Evolutionary conservation across 345 rosid species (phyloP), one percentile per base, ranked within the genome.

Genomic region (Psidium friedrichsthalianum): DNA sequence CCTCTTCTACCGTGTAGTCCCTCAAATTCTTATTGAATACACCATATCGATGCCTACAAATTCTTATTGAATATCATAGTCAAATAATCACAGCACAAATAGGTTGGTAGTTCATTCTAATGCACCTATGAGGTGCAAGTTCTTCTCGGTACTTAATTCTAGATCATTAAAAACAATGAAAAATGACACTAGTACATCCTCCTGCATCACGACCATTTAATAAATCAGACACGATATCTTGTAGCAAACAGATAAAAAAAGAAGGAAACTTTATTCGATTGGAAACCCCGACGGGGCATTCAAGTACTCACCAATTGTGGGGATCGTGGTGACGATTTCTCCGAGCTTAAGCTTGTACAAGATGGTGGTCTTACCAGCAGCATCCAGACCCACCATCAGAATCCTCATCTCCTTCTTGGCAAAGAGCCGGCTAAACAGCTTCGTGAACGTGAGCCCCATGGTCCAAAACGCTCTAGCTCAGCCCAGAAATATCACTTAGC

Each of bases 371-470:
- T 94, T 94, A 91, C 98, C 97, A 74, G 97, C 95, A 55, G 97
- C 97, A 84, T 95, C 98, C 7, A 95, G 95, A 91, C 98, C 98
- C 78, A 95, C 96, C 98, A 95, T 95, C 89, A 95, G 90, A 92
- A 95, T 95, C 51, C 96, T 83, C 95, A 95, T 94, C 91, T 95
- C 96, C 93, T 84, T 93, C 94, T 93, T 94, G 47, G 95, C 94
- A 86, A 95, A 95, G 82, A 95, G 93, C 90, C 92, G 86, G 87
- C 94, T 92, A 80, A 95, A 93, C 20, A 95, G 94, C 92, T 95
- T 95, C 47, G 94, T 87, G 80, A 95, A 92, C 52, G 89, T 69
- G 86, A 91, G 88, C 83, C 95, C 96, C 97, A 94, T 94, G 85
- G 83, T 85, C 84, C 81, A 74, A 86, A 89, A 85, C 40, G 84